phyloP scores from a whole-genome alignment of 2,329 filamentous ascomycete genomes.

The Penicillium concentricum region DNA sequence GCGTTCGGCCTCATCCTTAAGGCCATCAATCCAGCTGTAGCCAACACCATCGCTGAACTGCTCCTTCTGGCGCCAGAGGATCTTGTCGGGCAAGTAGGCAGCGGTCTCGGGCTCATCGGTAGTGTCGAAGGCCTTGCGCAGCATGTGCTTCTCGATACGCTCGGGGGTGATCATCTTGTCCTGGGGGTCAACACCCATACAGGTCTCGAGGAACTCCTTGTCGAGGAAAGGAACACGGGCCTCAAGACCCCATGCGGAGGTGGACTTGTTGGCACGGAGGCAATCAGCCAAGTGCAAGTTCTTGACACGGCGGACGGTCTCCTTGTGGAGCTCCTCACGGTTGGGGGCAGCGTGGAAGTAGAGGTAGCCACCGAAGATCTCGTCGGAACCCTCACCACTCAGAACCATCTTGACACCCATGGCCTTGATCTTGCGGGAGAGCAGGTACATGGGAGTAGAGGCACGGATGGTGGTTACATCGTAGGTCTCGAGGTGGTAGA shows the following conservation, averaged over 20 bases:
- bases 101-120: constrained; percentile 74
- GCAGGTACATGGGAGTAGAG: constrained; percentile 96
- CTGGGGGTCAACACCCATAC: constrained; percentile 90
- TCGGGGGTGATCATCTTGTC: constrained; percentile 96
- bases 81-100: constrained; percentile 92
- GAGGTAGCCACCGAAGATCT: constrained; percentile 97
- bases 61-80: constrained; percentile 98
- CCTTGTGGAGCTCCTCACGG: constrained; percentile 90
- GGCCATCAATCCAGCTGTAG: constrained; percentile 96
- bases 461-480: constrained; percentile 98
- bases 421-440: constrained; percentile 98
- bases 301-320: constrained; percentile 92
- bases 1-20: constrained; percentile 90
- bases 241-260: constrained; percentile 95
- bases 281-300: constrained; percentile 97
- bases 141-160: constrained; percentile 93
- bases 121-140: constrained; percentile 97
- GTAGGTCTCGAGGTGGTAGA: constrained; percentile 96
- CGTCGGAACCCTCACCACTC: constrained; percentile 92
- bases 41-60: constrained; percentile 98
- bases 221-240: constrained; percentile 97
- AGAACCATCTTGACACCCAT: constrained; percentile 99
- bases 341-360: constrained; percentile 96
- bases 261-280: constrained; percentile 97
- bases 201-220: constrained; percentile 89